These are phyloP conservation scores for Huntiella savannae DNA, from an alignment of 2,329 filamentous ascomycete species.

Conservation along the genomic window DNA sequence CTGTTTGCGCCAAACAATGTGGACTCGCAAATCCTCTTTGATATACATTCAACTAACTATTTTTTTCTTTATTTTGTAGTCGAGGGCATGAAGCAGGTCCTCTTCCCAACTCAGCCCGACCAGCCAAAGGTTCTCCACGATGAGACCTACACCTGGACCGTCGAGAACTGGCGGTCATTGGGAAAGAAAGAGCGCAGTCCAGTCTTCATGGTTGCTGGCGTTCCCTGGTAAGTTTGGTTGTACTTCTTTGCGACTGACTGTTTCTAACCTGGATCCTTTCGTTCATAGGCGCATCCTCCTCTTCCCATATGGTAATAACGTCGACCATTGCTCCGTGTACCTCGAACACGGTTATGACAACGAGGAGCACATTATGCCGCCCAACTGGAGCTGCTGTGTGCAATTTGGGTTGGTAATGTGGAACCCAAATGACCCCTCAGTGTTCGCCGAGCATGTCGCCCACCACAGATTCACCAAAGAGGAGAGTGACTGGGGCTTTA, in stretches of 20 bases:
- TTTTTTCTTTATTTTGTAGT: constrained; percentile 25
- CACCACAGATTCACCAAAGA: constrained; percentile 92
- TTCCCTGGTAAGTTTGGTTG: constrained; percentile 54
- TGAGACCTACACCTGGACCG: constrained; percentile 64
- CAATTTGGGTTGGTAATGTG: constrained; percentile 89
- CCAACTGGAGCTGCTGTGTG: constrained; percentile 91
- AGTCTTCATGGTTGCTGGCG: constrained; percentile 65
- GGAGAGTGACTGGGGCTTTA: constrained; percentile 97
- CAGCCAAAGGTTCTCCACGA: constrained; percentile 69
- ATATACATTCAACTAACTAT: neutral
- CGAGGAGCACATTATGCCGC: constrained; percentile 40
- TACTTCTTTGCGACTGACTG: neutral
- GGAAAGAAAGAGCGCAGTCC: constrained; percentile 74
- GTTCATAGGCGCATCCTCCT: constrained; percentile 65
- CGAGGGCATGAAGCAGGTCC: constrained; percentile 68
- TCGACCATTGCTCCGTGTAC: constrained; percentile 86
- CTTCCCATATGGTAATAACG: constrained; percentile 88
- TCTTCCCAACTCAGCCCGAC: constrained; percentile 51
- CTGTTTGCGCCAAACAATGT: too few relatives aligned
- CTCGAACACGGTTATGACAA: constrained; percentile 83
- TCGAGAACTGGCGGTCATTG: constrained; percentile 62
- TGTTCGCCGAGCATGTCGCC: constrained; percentile 66
- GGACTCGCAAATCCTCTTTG: neutral
- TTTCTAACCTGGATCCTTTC: constrained; percentile 12
- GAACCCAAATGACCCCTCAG: constrained; percentile 81